Evolutionary conservation across 306 rosid species (phyloP).

Genomic region (Vigna angularis): DNA sequence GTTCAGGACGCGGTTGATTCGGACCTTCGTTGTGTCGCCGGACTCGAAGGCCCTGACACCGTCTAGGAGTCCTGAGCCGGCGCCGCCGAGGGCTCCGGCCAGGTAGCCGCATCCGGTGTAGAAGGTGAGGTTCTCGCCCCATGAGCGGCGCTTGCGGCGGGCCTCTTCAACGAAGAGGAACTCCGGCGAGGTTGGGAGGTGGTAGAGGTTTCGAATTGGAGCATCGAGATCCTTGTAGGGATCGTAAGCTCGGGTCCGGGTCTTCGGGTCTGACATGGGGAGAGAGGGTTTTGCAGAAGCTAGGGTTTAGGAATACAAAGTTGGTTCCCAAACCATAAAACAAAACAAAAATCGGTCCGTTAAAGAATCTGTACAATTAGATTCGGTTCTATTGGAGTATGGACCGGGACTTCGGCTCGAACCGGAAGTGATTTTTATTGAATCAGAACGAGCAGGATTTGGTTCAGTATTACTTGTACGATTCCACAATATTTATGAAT

Average conservation of each 20-base stretch:
- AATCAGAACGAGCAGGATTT: too few species aligned
- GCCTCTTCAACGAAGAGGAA: constrained; percentile 92
- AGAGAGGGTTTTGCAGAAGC: constrained; percentile 15
- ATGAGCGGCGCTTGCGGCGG: constrained; percentile 78
- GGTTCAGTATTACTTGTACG: too few species aligned
- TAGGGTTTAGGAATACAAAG: too few species aligned
- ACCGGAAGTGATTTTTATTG: too few species aligned
- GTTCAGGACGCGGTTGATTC: constrained; percentile 77
- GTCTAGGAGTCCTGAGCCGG: constrained; percentile 59
- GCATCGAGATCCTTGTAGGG: constrained; percentile 84
- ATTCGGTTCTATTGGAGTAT: too few species aligned
- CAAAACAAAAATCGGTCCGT: too few species aligned
- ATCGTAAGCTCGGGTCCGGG: constrained; percentile 67
- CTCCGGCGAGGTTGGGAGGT: constrained; percentile 88
- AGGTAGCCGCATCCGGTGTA: constrained; percentile 91
- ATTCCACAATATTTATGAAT: too few species aligned
- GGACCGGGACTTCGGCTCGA: too few species aligned
- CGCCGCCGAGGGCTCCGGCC: constrained; percentile 77
- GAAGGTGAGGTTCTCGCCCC: constrained; percentile 96
- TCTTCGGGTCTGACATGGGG: constrained; percentile 37
- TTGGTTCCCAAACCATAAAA: too few species aligned
- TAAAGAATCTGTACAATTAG: too few species aligned
- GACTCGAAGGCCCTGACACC: constrained; percentile 83
- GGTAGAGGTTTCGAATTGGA: constrained; percentile 65
- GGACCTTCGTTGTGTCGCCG: constrained; percentile 81